Percentiles rank a stretch among this genome's conserved stretches.
phyloP scores from a whole-genome alignment of 306 rosid genomes.

The Ammopiptanthus mongolicus region DNA sequence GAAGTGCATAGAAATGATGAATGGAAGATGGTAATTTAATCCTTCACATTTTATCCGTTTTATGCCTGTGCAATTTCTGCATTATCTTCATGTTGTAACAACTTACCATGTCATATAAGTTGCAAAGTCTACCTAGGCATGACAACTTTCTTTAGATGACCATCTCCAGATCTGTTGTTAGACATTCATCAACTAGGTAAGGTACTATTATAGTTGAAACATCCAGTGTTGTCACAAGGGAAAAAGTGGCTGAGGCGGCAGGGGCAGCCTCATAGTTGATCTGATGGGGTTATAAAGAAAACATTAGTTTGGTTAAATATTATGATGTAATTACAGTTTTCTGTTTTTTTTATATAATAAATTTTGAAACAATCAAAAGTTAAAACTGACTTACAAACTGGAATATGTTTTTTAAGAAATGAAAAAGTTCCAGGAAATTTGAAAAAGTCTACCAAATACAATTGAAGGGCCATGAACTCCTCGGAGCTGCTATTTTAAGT shows the following conservation, averaged over 20 bases:
- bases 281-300: background rate
- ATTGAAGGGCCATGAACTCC: background rate
- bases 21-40: slow-evolving; percentile 88
- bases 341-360: background rate
- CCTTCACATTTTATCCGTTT: background rate
- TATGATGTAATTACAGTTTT: background rate
- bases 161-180: slow-evolving; percentile 12
- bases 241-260: background rate
- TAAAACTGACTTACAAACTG: background rate
- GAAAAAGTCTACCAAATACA: background rate
- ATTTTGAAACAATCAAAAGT: background rate
- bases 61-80: background rate
- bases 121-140: background rate
- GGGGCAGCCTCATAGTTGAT: background rate
- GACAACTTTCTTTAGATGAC: slow-evolving; percentile 4
- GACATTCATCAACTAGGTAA: background rate
- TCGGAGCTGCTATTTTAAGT: background rate
- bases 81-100: background rate
- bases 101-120: background rate
- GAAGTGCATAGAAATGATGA: slow-evolving; percentile 83
- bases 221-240: background rate
- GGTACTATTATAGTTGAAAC: slow-evolving; percentile 8
- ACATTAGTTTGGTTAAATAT: background rate
- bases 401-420: background rate
- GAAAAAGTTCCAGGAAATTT: background rate